Base-by-base conservation (phyloP, 208 protist genomes). In the Herpetomonas tarakana region DNA sequence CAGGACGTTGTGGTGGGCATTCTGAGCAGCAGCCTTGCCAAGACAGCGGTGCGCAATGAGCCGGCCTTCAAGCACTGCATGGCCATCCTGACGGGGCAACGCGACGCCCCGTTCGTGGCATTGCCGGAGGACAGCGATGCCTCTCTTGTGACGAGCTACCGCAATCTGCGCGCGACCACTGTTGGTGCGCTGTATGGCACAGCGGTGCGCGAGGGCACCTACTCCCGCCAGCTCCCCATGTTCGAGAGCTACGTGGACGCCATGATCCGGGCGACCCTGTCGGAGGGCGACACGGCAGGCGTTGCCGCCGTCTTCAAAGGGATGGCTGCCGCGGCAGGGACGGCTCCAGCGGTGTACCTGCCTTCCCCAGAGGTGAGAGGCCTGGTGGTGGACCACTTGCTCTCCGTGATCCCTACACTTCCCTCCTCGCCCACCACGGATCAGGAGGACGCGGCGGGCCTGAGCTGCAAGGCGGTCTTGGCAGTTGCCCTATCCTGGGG, bases 51-150 rank as follows among this genome's bases (percentile, higher is more conserved):
- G 11, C 87, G 85, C 18, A 66, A 53, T 26, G 78, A 81, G 47
- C 50, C 47, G 18, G 44, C 78, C n/a, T 89, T 91, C 35, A 25
- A 22, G 24, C 51, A 71, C n/a, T 87, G 81, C 52, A 28, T 87
- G 35, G 19, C 22, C 12, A 61, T 86, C 11, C 59, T 93, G 4
- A 80, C 65, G n/a, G 76, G 31, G 0, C 52, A 52, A 2, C 45
- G 58, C 0, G 60, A 60, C 22, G 71, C 82, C 3, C 29, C 49
- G 9, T 83, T 82, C 53, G 30, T 41, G 26, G 74, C 75, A 0
- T 47, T 84, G 35, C 71, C 81, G 0, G 52, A 64, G 39, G 45
- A 55, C 39, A 46, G 58, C 3, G 25, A 47, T 0, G 47, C 31
- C 11, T 57, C 24, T 2, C 27, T 78, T 38, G 46, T 58, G 41